A percentile compares a stretch with the other conserved stretches of the same genome.
These are phyloP conservation scores for Bipolaris sorokiniana DNA, from an alignment of 2,329 filamentous ascomycete species.

Conservation along the genomic window DNA sequence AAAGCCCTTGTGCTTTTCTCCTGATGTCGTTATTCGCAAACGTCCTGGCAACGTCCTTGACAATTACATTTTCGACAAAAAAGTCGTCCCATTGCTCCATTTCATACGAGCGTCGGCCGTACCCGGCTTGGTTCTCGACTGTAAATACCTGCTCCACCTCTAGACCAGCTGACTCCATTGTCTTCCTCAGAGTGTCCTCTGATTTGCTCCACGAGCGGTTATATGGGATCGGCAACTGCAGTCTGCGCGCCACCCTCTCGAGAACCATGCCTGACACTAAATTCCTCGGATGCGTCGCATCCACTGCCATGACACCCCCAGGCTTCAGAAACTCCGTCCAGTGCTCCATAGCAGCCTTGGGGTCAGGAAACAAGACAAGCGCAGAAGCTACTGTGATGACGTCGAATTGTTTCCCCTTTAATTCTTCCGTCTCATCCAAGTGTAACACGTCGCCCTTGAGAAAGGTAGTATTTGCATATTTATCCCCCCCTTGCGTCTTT, in stretches of 20 bases:
- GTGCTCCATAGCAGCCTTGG: slow-evolving; percentile 44
- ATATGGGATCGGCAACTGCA: slow-evolving; percentile 45
- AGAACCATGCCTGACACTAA: slow-evolving; percentile 47
- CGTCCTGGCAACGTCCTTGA: slow-evolving; percentile 29
- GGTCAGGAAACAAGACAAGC: slow-evolving; percentile 50
- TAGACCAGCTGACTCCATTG: slow-evolving; percentile 48
- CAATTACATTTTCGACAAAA: slow-evolving; percentile 45
- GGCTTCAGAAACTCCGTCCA: slow-evolving; percentile 51
- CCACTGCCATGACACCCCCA: slow-evolving; percentile 49
- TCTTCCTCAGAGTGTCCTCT: slow-evolving; percentile 37
- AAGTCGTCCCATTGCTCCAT: slow-evolving; percentile 43
- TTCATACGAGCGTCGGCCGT: slow-evolving; percentile 36
- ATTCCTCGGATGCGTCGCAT: slow-evolving; percentile 50
- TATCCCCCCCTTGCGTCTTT: slow-evolving; percentile 30
- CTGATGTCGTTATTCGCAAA: slow-evolving; percentile 42
- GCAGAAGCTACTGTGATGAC: slow-evolving; percentile 51
- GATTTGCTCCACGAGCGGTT: slow-evolving; percentile 47
- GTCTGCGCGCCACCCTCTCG: slow-evolving; percentile 44
- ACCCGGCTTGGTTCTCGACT: slow-evolving; percentile 45
- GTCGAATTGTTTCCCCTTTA: slow-evolving; percentile 39
- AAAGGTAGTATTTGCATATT: slow-evolving; percentile 44
- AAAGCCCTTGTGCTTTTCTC: slow-evolving; percentile 42
- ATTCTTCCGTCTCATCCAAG: slow-evolving; percentile 34
- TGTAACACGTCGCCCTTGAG: slow-evolving; percentile 48
- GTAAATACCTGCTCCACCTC: slow-evolving; percentile 39